Conservation (phyloP, 371 early-diverging fungal species). For the Zopfochytrium polystomum region DNA sequence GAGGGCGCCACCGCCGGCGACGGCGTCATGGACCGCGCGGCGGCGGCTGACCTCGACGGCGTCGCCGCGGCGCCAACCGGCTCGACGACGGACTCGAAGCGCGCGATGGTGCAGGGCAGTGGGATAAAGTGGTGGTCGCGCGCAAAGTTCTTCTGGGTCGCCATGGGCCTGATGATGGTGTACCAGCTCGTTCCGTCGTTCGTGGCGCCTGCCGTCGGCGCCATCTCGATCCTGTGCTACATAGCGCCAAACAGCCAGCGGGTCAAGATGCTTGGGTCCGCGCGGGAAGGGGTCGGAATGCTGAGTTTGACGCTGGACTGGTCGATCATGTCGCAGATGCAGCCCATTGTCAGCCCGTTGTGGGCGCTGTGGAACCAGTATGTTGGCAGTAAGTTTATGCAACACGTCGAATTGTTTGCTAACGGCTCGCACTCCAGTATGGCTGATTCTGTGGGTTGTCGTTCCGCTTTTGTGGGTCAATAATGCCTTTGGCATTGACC, state of each 20-base stretch:
- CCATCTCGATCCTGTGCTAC: conserved; percentile 68
- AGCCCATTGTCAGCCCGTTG: conserved; percentile 27
- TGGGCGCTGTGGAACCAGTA: conserved; percentile 29
- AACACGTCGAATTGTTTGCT: background rate
- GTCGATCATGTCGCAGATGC: conserved; percentile 19
- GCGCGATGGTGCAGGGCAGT: background rate
- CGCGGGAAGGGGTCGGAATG: conserved; percentile 27
- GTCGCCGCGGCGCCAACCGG: background rate
- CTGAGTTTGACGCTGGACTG: conserved; percentile 32
- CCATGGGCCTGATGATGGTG: conserved; percentile 49
- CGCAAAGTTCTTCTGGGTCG: conserved; percentile 64
- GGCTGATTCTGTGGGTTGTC: conserved; percentile 20
- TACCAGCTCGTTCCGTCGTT: conserved; percentile 73
- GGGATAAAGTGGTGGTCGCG: conserved; percentile 32
- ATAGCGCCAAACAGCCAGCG: conserved; percentile 2
- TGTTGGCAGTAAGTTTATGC: conserved; percentile 18
- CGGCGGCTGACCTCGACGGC: background rate
- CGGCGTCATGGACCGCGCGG: background rate
- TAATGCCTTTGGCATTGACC: conserved; percentile 23
- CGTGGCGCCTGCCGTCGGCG: conserved; percentile 67
- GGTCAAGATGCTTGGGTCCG: conserved; percentile 17
- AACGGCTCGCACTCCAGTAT: conserved; percentile 7
- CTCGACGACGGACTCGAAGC: too few species aligned
- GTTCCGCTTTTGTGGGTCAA: conserved; percentile 17
- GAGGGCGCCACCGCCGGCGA: conserved; percentile 16